Base-by-base conservation (phyloP, 202 grass and related monocot species). In the Schoenoplectus tabernaemontani region DNA sequence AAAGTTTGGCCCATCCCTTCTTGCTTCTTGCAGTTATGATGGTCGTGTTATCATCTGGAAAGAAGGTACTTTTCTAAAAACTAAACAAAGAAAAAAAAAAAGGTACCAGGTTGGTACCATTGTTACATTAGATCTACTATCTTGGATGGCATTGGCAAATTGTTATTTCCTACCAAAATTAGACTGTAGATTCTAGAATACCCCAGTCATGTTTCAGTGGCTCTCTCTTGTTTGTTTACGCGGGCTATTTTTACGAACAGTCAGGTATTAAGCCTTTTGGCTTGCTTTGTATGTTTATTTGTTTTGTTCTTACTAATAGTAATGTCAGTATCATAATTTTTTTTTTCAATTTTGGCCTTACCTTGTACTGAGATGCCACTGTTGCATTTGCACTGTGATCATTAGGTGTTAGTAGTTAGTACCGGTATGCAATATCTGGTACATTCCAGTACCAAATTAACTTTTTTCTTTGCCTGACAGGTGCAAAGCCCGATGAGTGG, bases 1-100 rank as follows among this genome's bases (percentile, higher is more conserved):
- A 13, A 95, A 95, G 81, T 95, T 89, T 80, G 89, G 92, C 37
- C 78, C 78, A 5, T 91, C 92, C 74, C 88, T 95, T 81, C 77
- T 91, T 66, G 89, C 92, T 62, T 91, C 92, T 65, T 95, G 92
- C 80, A 86, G 92, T 81, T 89, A 91, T 33, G 92, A 95, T 73
- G 92, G 87, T 4, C 74, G 57, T 39, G 89, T 95, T 19, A 89
- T 95, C 46, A 95, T 95, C 77, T 91, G 89, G 92, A 91, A 95
- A 83, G 89, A 91, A 87, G 85, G 89, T 70, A 89, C 48, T 33
- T 64, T 44, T 38, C 46, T 46, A 70, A 44, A 46, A 70, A 46
- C 13, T 6, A 12, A 13, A 16, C 17, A 17, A 51, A 47, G 41
- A n/a, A 46, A 70, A 46, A 70, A 26, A 2, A 3, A 36, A 4